Evolutionary conservation across 495 filamentous ascomycete species (phyloP).

Genomic region (Aspergillus bertholletiae): DNA sequence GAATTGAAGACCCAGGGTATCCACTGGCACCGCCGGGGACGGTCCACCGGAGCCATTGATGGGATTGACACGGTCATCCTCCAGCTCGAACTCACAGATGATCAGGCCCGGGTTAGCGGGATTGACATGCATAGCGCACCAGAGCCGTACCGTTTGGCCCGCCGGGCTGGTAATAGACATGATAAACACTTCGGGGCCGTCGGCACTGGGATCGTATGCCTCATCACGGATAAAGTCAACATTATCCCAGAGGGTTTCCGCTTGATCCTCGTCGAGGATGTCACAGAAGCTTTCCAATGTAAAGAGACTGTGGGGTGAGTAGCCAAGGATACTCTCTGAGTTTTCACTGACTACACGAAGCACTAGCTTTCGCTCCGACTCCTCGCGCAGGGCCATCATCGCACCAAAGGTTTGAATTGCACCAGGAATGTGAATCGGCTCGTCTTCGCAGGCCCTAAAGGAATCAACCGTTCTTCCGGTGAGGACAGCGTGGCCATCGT

Average conservation of each 20-base stretch:
- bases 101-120: conserved; percentile 62
- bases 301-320: conserved; percentile 76
- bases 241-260: conserved; percentile 78
- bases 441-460: conserved; percentile 84
- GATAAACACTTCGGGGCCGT: conserved; percentile 86
- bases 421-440: conserved; percentile 88
- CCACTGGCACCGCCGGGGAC: conserved; percentile 59
- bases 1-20: conserved; percentile 68
- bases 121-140: conserved; percentile 84
- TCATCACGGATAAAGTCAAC: conserved; percentile 84
- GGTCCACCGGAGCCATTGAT: conserved; percentile 54
- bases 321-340: conserved; percentile 70
- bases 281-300: conserved; percentile 70
- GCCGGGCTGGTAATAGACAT: conserved; percentile 59
- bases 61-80: conserved; percentile 74
- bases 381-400: conserved; percentile 72
- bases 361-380: conserved; percentile 59
- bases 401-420: conserved; percentile 86
- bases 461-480: conserved; percentile 69
- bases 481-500: conserved; percentile 80
- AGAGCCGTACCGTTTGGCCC: conserved; percentile 60
- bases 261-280: conserved; percentile 77
- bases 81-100: conserved; percentile 89
- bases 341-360: conserved; percentile 89
- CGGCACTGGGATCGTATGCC: conserved; percentile 58